These are phyloP conservation scores for Rhododendron simsii DNA, from an alignment of 148 eudicot genomes.

Conservation along the genomic window DNA sequence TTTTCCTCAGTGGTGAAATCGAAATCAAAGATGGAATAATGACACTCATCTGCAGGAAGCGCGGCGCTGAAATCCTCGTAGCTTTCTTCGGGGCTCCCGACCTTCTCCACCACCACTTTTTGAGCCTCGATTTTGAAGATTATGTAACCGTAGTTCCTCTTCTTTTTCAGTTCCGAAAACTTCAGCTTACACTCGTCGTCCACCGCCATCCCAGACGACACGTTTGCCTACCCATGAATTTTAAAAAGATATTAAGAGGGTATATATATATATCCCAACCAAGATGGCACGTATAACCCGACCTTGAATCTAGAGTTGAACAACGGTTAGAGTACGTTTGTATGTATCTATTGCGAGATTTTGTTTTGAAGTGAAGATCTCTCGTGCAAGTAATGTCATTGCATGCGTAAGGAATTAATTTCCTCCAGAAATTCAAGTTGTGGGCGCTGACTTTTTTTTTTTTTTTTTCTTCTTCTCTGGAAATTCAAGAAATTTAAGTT, in stretches of 20 bases:
- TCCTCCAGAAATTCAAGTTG: neutral
- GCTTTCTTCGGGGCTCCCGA: conserved; percentile 50
- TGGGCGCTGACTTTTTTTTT: too few relatives aligned
- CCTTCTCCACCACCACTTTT: conserved; percentile 69
- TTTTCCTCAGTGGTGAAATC: conserved; percentile 75
- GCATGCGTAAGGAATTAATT: neutral
- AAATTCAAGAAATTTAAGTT: neutral
- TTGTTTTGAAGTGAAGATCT: neutral
- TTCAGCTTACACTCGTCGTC: conserved; percentile 70
- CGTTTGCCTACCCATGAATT: conserved; percentile 46
- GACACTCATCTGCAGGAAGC: conserved; percentile 73
- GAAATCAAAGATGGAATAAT: conserved; percentile 75
- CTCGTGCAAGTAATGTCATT: neutral
- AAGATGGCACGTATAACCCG: too few relatives aligned
- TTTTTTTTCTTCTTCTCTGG: neutral
- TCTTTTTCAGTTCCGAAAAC: conserved; percentile 65
- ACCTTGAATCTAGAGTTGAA: too few relatives aligned
- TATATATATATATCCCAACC: too few relatives aligned
- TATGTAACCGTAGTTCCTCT: conserved; percentile 56
- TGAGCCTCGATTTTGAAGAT: conserved; percentile 67
- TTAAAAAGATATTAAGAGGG: neutral
- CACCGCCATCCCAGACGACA: conserved; percentile 80
- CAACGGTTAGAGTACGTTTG: neutral
- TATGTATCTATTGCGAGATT: neutral
- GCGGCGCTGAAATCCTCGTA: conserved; percentile 68